Percentiles rank a stretch among this genome's conserved stretches.
phyloP scores from a whole-genome alignment of 768 basidiomycete species.

The Rhodotorula sphaerocarpa region DNA sequence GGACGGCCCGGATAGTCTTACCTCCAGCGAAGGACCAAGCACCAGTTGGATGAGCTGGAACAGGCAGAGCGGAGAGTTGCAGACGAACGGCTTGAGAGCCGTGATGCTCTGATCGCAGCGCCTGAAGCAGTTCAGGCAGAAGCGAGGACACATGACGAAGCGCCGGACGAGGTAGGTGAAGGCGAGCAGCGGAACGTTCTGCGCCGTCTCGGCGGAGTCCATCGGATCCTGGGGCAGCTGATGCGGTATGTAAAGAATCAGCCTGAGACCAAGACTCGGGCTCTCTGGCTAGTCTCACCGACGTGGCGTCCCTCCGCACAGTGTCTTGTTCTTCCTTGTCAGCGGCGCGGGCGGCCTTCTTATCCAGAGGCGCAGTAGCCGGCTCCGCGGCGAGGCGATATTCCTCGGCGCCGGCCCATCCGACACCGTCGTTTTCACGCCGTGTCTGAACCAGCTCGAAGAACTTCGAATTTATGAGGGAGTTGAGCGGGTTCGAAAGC shows the following conservation, averaged over 20 bases:
- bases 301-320: constrained; percentile 16
- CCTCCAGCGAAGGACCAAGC: constrained; percentile 58
- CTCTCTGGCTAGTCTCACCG: constrained; percentile 5
- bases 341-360: constrained; percentile 45
- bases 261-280: no score
- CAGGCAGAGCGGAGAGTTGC: constrained; percentile 56
- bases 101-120: constrained; percentile 40
- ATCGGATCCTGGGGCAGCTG: constrained; percentile 47
- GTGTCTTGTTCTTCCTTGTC: constrained; percentile 47
- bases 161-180: constrained; percentile 61
- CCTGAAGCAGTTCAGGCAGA: constrained; percentile 66
- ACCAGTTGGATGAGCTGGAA: constrained; percentile 64
- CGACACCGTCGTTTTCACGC: constrained; percentile 49
- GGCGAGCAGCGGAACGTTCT: constrained; percentile 57
- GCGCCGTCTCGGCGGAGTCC: constrained; percentile 44
- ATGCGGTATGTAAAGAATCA: no score
- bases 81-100: constrained; percentile 59
- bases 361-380: constrained; percentile 34
- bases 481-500: constrained; percentile 58
- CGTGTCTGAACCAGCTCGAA: constrained; percentile 53
- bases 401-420: constrained; percentile 64
- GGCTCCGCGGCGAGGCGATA: constrained; percentile 49
- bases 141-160: constrained; percentile 57
- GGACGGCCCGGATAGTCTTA: constrained; percentile 41
- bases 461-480: constrained; percentile 55